Conservation (phyloP, 768 basidiomycete genomes). For the Strobilomyces confusus region DNA sequence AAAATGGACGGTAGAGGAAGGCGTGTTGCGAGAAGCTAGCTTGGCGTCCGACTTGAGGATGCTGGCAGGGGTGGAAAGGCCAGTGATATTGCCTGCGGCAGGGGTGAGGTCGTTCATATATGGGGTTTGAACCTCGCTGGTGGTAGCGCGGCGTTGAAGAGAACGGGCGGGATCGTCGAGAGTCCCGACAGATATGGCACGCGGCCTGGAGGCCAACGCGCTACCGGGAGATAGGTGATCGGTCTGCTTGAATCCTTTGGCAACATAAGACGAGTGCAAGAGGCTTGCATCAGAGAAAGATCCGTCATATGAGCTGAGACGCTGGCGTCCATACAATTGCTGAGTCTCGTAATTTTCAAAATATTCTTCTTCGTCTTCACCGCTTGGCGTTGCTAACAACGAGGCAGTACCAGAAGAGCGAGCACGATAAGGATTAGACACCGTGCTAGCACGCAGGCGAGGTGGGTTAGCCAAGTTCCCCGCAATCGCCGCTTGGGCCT, state of each 20-base stretch:
- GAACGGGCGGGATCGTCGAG: slow-evolving; percentile 76
- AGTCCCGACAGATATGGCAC: slow-evolving; percentile 85
- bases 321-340: slow-evolving; percentile 47
- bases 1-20: slow-evolving; percentile 60
- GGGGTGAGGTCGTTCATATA: slow-evolving; percentile 57
- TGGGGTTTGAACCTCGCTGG: slow-evolving; percentile 50
- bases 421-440: slow-evolving; percentile 86
- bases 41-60: slow-evolving; percentile 62
- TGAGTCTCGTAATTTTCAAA: slow-evolving; percentile 55
- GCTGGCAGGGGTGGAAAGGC: slow-evolving; percentile 30
- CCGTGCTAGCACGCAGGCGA: slow-evolving; percentile 83
- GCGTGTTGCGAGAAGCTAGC: slow-evolving; percentile 40
- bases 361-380: slow-evolving; percentile 73
- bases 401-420: slow-evolving; percentile 58
- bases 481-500: slow-evolving; percentile 87
- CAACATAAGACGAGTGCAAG: slow-evolving; percentile 56
- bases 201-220: slow-evolving; percentile 51
- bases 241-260: slow-evolving; percentile 69
- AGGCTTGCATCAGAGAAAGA: slow-evolving; percentile 48
- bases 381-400: slow-evolving; percentile 56
- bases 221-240: slow-evolving; percentile 57
- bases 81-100: slow-evolving; percentile 25
- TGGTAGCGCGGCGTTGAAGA: slow-evolving; percentile 60
- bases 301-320: slow-evolving; percentile 59
- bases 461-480: slow-evolving; percentile 77